Base-by-base conservation (phyloP, 306 rosid genomes). In the Corylus heterophylla region DNA sequence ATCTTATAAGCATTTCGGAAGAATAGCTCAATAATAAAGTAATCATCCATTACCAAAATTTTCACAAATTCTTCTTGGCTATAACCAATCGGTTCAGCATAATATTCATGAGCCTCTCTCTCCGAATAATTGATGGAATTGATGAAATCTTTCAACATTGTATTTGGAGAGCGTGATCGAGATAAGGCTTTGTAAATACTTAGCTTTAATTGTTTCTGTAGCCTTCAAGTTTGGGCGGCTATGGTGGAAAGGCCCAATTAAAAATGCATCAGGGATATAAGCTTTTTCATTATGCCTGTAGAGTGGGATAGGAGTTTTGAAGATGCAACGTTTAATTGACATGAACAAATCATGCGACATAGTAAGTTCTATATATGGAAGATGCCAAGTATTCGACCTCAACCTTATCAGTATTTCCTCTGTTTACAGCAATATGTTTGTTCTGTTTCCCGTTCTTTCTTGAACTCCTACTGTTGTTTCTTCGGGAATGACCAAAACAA, bases 11-110 rank as follows among this genome's bases (percentile, higher is more conserved):
- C 29, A 10, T 22, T 2, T 16, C 8, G 25, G 6, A 12, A 27
- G 0, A 58, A 58, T 1, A 58, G 11, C 67, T 83, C 81, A 5
- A 71, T 2, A 4, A 80, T 25, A 47, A 80, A 80, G 69, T 82
- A 84, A 12, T 79, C 82, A 22, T 84, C 87, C 6, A 80, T 71
- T 4, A 80, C 45, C 82, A 84, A 64, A 48, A 84, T 74, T 48
- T 54, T 51, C 4, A 49, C 1, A 9, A 84, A 76, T 1, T 80
- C 66, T 1, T 7, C 3, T 6, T 20, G 1, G 13, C 16, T 2
- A 25, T 54, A 29, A 5, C 2, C 44, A 12, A 79, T 27, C 6
- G 66, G 35, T 12, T 39, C 72, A 1, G 72, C 75, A 27, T 79
- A 83, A 68, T 52, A 75, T 0, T 4, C 11, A 0, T 58, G 81